Percentiles rank a stretch among this genome's conserved stretches.
Conservation (phyloP, 768 basidiomycete species). For the Tylopilus plumbeoviolaceoides region DNA sequence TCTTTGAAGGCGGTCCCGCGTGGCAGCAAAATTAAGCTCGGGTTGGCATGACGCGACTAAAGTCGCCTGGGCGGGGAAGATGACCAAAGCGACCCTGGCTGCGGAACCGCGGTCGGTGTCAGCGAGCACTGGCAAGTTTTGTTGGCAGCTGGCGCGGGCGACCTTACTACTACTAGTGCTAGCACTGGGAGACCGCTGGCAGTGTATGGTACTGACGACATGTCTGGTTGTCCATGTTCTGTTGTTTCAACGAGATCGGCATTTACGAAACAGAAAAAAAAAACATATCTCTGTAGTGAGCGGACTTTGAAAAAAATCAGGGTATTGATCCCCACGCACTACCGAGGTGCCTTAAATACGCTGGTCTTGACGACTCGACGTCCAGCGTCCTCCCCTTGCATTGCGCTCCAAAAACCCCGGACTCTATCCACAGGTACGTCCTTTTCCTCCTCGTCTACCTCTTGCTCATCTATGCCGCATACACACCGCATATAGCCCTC, state of each 20-base stretch:
- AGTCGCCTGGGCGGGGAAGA: conserved; percentile 5
- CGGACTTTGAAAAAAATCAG: conserved; percentile 36
- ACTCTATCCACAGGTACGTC: conserved; percentile 39
- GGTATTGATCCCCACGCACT: conserved; percentile 37
- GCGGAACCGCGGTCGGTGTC: neutral
- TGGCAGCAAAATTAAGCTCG: conserved; percentile 6
- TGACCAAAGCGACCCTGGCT: conserved; percentile 23
- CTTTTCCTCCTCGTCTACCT: conserved; percentile 18
- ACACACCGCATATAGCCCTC: conserved; percentile 34
- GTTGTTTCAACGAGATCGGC: conserved; percentile 11
- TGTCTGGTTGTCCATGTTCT: no score
- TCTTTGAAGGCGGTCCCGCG: conserved; percentile 1
- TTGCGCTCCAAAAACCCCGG: conserved; percentile 29
- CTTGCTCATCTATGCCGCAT: conserved; percentile 21
- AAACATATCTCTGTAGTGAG: conserved; percentile 10
- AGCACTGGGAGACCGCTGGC: no score
- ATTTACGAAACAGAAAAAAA: conserved; percentile 24
- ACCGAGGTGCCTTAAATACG: conserved; percentile 41
- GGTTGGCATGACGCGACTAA: conserved; percentile 11
- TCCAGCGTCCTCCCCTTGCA: conserved; percentile 30
- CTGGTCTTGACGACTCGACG: conserved; percentile 29
- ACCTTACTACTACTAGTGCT: no score
- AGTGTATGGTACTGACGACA: no score
- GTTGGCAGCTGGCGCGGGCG: no score
- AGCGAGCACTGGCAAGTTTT: no score